phyloP scores from a whole-genome alignment of 345 rosid species.

The Euphorbia lathyris region DNA sequence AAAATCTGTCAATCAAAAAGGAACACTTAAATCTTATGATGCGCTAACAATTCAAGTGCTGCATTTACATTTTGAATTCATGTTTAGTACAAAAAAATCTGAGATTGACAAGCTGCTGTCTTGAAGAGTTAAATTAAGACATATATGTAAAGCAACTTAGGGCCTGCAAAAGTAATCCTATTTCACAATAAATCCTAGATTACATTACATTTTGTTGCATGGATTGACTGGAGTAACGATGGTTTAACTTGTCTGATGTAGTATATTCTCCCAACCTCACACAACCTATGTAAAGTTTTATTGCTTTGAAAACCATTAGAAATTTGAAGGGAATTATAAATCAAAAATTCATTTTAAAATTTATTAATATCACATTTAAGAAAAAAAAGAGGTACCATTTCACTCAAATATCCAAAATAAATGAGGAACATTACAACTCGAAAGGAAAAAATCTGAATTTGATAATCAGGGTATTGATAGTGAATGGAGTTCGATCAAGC shows the following conservation, averaged over 20 bases:
- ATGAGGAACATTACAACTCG: background rate
- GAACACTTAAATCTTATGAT: background rate
- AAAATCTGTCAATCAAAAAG: too few relatives aligned
- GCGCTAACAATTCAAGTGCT: too few relatives aligned
- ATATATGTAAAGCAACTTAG: background rate
- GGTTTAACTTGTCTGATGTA: background rate
- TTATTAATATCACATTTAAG: too few relatives aligned
- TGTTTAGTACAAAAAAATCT: background rate
- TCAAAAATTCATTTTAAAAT: too few relatives aligned
- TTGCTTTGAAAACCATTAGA: too few relatives aligned
- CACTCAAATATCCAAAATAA: background rate
- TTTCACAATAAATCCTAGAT: background rate
- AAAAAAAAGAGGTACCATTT: too few relatives aligned
- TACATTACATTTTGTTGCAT: background rate
- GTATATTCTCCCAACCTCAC: too few relatives aligned
- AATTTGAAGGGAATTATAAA: too few relatives aligned
- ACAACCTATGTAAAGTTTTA: too few relatives aligned
- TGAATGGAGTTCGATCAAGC: slow-evolving; percentile 46
- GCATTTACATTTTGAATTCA: background rate
- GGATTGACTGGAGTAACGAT: background rate
- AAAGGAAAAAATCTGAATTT: slow-evolving; percentile 15
- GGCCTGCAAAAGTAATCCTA: background rate
- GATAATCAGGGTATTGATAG: slow-evolving; percentile 8
- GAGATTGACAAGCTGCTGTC: background rate
- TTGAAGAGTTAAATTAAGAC: background rate